Percentiles rank a stretch among this genome's conserved stretches.
These are phyloP conservation scores for Eucalyptus albens DNA, from an alignment of 345 rosid genomes.

Conservation along the genomic window DNA sequence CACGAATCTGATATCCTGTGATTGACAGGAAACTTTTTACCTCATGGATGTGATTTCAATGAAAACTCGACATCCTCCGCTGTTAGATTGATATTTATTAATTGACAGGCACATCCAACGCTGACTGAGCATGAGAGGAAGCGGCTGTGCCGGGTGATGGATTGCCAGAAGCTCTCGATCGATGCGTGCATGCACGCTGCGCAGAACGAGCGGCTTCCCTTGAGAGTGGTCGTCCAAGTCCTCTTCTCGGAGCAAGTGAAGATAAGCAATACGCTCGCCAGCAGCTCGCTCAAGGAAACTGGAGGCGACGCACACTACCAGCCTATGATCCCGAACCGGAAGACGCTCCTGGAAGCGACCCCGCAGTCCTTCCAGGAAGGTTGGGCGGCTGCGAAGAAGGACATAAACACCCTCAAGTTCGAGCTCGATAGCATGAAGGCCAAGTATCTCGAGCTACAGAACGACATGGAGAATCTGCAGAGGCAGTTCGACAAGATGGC, in stretches of 20 bases:
- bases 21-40: background rate
- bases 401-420: constrained; percentile 80
- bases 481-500: constrained; percentile 69
- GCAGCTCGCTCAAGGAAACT: constrained; percentile 39
- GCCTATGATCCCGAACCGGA: constrained; percentile 64
- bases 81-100: background rate
- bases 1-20: background rate
- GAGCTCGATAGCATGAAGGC: constrained; percentile 83
- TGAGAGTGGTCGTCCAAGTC: constrained; percentile 87
- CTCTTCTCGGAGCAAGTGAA: constrained; percentile 96
- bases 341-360: constrained; percentile 77
- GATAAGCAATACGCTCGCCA: constrained; percentile 77
- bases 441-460: constrained; percentile 80
- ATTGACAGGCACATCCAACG: constrained; percentile 80
- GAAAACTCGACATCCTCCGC: background rate
- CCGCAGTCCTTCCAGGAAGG: constrained; percentile 98
- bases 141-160: constrained; percentile 87
- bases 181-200: constrained; percentile 99
- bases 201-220: constrained; percentile 85
- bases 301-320: constrained; percentile 51
- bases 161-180: constrained; percentile 92
- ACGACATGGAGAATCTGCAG: constrained; percentile 79
- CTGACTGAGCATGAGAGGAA: constrained; percentile 95
- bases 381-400: constrained; percentile 85
- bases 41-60: background rate